Conservation (phyloP, 768 basidiomycete species). For the Lactifluus hygrophoroides region DNA sequence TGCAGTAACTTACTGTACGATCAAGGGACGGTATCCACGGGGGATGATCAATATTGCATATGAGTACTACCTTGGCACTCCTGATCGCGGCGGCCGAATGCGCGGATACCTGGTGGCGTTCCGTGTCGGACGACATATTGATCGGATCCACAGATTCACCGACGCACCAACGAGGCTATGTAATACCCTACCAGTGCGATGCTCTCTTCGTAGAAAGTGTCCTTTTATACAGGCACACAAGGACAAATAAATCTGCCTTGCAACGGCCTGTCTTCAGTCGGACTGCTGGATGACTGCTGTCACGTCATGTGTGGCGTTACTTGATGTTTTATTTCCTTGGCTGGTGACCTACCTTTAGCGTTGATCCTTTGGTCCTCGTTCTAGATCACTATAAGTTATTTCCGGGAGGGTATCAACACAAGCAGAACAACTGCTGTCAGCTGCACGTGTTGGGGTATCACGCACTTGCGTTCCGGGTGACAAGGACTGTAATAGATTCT, state of each 20-base stretch:
- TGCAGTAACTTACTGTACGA: too few relatives aligned
- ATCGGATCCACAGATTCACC: not conserved
- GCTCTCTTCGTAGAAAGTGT: not conserved
- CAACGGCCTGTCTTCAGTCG: not conserved
- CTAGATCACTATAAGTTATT: too few relatives aligned
- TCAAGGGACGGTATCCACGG: not conserved
- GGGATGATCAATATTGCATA: not conserved
- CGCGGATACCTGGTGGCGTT: not conserved
- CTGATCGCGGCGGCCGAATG: not conserved
- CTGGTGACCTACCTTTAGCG: too few relatives aligned
- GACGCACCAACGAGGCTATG: not conserved
- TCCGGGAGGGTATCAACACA: not conserved
- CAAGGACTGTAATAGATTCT: not conserved
- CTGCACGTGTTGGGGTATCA: not conserved
- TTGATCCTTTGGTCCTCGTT: too few relatives aligned
- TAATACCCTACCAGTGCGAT: not conserved
- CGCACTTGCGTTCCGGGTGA: not conserved
- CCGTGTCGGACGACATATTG: constrained; percentile 7
- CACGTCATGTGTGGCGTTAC: not conserved
- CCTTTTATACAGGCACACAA: not conserved
- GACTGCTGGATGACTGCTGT: not conserved
- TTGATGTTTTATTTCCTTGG: not conserved
- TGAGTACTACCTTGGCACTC: not conserved
- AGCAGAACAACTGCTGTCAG: not conserved
- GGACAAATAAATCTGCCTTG: not conserved